Base-by-base conservation (phyloP, 169 alveolate genomes). In the Neospora caninum region DNA sequence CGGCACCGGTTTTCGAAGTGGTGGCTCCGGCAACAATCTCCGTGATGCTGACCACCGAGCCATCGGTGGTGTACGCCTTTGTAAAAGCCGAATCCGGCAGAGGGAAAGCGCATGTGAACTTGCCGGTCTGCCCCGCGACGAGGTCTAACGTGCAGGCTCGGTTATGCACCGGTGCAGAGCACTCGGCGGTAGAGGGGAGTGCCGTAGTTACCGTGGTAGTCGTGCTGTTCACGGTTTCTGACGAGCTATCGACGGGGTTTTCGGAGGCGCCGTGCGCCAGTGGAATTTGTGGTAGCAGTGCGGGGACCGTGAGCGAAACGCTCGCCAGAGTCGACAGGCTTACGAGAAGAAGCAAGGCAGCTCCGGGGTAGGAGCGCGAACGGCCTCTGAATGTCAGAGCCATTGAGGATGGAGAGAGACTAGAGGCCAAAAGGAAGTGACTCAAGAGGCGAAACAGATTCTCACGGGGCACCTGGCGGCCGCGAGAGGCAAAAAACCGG, bases 141-240 rank as follows among this genome's bases (percentile, higher is more conserved):
- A 82, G 36, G 2, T 82, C 89, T 10, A 82, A 29, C 34, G 89
- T 82, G 89, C 89, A 82, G 25, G 89, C 89, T 42, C 39, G 89
- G 20, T 41, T 38, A 36, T 82, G 89, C 38, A 41, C 89, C 4
- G 89, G 89, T 6, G 27, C 69, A 43, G 64, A 13, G 64, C 89
- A 82, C 41, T 2, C 39, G 16, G 13, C 64, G 25, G 6, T 13
- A 2, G 43, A 43, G 27, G 84, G 84, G 16, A 22, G 45, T 22
- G 16, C n/a, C 84, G 84, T 22, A 6, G 84, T 22, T 13, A 43
- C 25, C 84, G 43, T n/a, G 1, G 84, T n/a, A 16, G 45, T 2
- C 16, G 84, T 0, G 84, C 27, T 36, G 43, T 31, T n/a, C 42
- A 43, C n/a, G 18, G 84, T 18, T 0, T 4, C 45, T 78, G 27